These are phyloP conservation scores for Globisporangium nagaii DNA, from an alignment of 352 stramenopile species.

Conservation along the genomic window DNA sequence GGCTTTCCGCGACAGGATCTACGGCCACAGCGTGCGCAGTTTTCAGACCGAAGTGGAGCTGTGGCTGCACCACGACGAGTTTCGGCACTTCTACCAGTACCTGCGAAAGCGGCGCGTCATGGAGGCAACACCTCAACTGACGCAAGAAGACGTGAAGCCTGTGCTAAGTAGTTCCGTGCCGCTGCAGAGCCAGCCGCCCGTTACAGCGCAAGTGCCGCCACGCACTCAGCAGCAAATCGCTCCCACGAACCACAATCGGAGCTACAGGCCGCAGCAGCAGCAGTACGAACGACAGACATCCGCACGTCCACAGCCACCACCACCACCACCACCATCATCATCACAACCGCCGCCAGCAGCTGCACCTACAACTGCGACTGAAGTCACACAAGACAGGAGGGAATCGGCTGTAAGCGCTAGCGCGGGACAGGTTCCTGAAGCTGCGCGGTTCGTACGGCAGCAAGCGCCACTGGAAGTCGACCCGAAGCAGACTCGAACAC, in stretches of 20 bases:
- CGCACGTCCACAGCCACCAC: neutral
- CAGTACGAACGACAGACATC: too few species aligned
- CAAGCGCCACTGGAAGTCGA: neutral
- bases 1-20: constrained; percentile 43
- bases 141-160: constrained; percentile 1
- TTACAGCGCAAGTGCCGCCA: neutral
- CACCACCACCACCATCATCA: neutral
- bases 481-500: too few species aligned
- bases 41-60: constrained; percentile 66
- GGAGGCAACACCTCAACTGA: neutral
- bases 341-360: neutral
- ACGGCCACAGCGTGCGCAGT: constrained; percentile 22
- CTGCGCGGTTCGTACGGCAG: neutral
- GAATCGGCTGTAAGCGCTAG: neutral
- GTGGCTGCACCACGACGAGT: constrained; percentile 66
- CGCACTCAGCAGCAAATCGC: neutral
- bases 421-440: too few species aligned
- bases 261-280: neutral
- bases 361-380: constrained; percentile 8
- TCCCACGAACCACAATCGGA: constrained; percentile 4
- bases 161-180: neutral
- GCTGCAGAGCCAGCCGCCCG: neutral
- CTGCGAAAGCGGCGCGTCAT: constrained; percentile 21
- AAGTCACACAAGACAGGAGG: neutral
- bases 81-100: constrained; percentile 52